phyloP scores from a whole-genome alignment of 352 stramenopile genomes.

The Sclerospora graminicola region DNA sequence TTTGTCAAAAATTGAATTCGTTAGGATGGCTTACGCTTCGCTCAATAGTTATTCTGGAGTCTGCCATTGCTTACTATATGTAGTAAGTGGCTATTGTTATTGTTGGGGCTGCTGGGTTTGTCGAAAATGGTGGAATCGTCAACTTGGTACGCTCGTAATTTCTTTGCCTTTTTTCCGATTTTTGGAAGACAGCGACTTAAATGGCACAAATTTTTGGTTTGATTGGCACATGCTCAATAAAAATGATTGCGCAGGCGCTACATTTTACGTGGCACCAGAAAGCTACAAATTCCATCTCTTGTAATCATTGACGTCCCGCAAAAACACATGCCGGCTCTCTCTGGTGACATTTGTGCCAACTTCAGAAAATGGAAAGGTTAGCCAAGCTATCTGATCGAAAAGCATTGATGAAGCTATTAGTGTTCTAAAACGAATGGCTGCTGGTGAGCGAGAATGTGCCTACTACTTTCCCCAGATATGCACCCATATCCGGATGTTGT shows the following conservation, averaged over 20 bases:
- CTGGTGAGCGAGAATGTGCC: constrained; percentile 47
- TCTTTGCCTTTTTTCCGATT: neutral
- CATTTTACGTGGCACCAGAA: constrained; percentile 97
- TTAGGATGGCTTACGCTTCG: too few species aligned
- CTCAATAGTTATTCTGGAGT: constrained; percentile 92
- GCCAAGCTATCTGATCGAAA: constrained; percentile 30
- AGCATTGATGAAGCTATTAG: constrained; percentile 29
- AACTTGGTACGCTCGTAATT: constrained; percentile 80
- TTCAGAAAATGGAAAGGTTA: constrained; percentile 21
- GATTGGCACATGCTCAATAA: constrained; percentile 93
- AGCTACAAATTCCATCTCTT: constrained; percentile 98
- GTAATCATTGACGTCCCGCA: constrained; percentile 93
- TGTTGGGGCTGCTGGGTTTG: constrained; percentile 92
- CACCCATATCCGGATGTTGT: constrained; percentile 40
- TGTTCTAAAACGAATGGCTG: constrained; percentile 52
- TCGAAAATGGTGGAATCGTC: constrained; percentile 96
- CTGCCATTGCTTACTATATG: constrained; percentile 93
- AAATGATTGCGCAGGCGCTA: constrained; percentile 90
- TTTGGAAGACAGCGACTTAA: too few species aligned
- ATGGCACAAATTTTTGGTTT: too few species aligned
- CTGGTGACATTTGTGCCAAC: constrained; percentile 18
- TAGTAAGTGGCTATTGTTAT: constrained; percentile 97
- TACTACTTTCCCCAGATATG: constrained; percentile 72
- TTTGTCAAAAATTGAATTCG: too few species aligned
- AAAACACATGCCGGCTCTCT: constrained; percentile 45